phyloP scores from a whole-genome alignment of 805 yeast genomes.

The Cyberlindnera bimundalis region DNA sequence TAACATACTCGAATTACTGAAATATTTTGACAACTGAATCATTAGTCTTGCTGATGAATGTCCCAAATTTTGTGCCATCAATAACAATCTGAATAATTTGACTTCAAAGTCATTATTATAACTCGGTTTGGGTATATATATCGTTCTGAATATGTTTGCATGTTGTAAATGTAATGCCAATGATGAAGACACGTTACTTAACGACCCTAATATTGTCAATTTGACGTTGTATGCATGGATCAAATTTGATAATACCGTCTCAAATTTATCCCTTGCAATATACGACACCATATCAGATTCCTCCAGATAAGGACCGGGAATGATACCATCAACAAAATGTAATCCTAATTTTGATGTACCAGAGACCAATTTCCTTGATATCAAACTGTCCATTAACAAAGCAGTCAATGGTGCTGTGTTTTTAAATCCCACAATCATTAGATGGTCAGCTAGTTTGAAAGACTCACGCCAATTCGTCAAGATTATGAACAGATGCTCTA shows the following conservation, averaged over 20 bases:
- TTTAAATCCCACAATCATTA: constrained; percentile 49
- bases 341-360: constrained; percentile 28
- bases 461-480: constrained; percentile 47
- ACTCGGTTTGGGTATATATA: constrained; percentile 40
- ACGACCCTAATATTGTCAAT: constrained; percentile 38
- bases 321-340: constrained; percentile 34
- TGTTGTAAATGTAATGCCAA: constrained; percentile 50
- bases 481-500: constrained; percentile 42
- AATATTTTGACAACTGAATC: constrained; percentile 41
- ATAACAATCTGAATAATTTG: constrained; percentile 41
- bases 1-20: constrained; percentile 26
- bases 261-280: neutral
- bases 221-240: constrained; percentile 9
- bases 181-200: constrained; percentile 50
- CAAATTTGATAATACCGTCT: constrained; percentile 2
- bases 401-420: constrained; percentile 52
- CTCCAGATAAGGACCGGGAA: constrained; percentile 38
- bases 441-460: constrained; percentile 44
- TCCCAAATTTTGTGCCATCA: constrained; percentile 50
- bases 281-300: constrained; percentile 24
- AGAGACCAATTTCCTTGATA: constrained; percentile 29
- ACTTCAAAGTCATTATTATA: constrained; percentile 39
- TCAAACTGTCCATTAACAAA: constrained; percentile 42
- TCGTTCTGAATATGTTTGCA: constrained; percentile 54
- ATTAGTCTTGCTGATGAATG: constrained; percentile 40